These are phyloP conservation scores for Hypoxylon sp. DNA, from an alignment of 2,329 filamentous ascomycete species.

Conservation along the genomic window DNA sequence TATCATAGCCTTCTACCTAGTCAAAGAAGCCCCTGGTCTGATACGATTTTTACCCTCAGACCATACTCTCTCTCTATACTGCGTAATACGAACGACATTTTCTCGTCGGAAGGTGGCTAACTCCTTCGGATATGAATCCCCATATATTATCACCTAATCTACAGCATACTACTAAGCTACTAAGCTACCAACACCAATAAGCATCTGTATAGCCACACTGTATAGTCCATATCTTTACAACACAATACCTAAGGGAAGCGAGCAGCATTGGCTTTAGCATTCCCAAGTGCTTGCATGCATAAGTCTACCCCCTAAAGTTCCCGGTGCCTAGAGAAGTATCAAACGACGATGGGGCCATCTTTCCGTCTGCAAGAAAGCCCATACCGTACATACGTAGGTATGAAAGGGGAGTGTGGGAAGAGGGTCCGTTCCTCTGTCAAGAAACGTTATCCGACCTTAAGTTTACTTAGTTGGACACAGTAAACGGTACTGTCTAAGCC, in stretches of 20 bases:
- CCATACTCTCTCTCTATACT: not conserved
- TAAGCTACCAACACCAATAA: not conserved
- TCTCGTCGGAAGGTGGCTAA: not conserved
- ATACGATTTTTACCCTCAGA: conserved; percentile 2
- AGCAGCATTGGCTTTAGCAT: conserved; percentile 13
- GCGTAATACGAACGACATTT: conserved; percentile 2
- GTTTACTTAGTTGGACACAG: conserved; percentile 23
- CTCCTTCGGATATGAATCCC: conserved; percentile 6
- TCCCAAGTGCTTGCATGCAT: conserved; percentile 24
- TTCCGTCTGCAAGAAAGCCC: conserved; percentile 40
- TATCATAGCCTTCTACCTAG: not conserved
- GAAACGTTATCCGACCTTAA: conserved; percentile 30
- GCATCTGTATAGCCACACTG: not conserved
- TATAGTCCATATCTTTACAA: not conserved
- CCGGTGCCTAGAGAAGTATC: conserved; percentile 32
- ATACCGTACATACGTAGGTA: conserved; percentile 27
- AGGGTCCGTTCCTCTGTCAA: conserved; percentile 2
- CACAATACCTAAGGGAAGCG: conserved; percentile 9
- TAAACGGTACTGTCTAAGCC: conserved; percentile 23
- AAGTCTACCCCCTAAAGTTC: not conserved
- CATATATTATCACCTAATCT: not conserved
- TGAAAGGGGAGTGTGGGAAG: conserved; percentile 22
- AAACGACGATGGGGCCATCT: conserved; percentile 42
- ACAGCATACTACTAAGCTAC: conserved; percentile 1
- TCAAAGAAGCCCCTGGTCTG: not conserved